Evolutionary conservation across 306 rosid species (phyloP).

Genomic region (Ormosia emarginata): DNA sequence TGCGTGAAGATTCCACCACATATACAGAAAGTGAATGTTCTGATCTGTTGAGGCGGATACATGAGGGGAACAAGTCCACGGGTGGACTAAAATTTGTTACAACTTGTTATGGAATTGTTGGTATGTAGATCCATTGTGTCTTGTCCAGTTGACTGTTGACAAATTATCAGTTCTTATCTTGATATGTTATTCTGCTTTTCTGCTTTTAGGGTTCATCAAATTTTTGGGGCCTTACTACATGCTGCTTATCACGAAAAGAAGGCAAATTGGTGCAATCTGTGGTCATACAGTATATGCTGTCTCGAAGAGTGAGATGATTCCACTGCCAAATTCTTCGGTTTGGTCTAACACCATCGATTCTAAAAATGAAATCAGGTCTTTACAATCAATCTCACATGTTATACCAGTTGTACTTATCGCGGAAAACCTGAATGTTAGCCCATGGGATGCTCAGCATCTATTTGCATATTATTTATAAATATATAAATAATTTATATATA

Average conservation of each 20-base stretch:
- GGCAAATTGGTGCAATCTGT: slow-evolving; percentile 87
- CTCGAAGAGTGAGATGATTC: slow-evolving; percentile 87
- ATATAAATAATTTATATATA: neutral
- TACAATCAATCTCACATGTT: slow-evolving; percentile 52
- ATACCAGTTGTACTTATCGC: slow-evolving; percentile 36
- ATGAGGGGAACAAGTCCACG: slow-evolving; percentile 86
- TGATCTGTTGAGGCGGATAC: slow-evolving; percentile 82
- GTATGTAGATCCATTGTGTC: slow-evolving; percentile 41
- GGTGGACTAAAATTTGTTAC: slow-evolving; percentile 94
- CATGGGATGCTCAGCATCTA: neutral
- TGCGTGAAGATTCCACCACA: slow-evolving; percentile 74
- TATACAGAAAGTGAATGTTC: slow-evolving; percentile 82
- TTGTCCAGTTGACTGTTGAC: slow-evolving; percentile 6
- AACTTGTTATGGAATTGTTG: slow-evolving; percentile 91
- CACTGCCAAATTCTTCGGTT: slow-evolving; percentile 77
- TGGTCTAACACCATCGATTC: slow-evolving; percentile 58
- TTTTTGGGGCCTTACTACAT: slow-evolving; percentile 95
- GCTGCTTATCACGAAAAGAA: slow-evolving; percentile 87
- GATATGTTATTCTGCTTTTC: slow-evolving; percentile 27
- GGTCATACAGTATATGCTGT: slow-evolving; percentile 82
- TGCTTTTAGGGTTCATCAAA: slow-evolving; percentile 70
- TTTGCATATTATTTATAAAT: neutral
- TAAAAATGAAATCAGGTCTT: slow-evolving; percentile 90
- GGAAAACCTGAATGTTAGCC: slow-evolving; percentile 32
- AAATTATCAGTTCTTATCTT: slow-evolving; percentile 12